These are phyloP conservation scores for Exophiala phaeomuriformis DNA, from an alignment of 2,329 filamentous ascomycete genomes.

Conservation along the genomic window DNA sequence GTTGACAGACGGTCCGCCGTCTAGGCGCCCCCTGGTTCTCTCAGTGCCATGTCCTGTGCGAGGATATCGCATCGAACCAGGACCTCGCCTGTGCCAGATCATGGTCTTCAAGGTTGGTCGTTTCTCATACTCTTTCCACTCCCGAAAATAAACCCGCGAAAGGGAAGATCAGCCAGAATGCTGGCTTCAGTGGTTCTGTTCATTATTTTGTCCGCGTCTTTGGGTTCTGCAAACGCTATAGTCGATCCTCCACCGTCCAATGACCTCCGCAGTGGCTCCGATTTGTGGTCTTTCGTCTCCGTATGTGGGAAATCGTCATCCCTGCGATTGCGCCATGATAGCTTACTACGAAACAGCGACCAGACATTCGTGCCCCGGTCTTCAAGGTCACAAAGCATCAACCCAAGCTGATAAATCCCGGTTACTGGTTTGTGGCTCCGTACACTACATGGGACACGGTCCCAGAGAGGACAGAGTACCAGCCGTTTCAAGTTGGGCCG, in stretches of 20 bases:
- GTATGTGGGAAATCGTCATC: background rate
- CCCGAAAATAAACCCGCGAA: too few relatives aligned
- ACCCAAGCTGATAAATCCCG: constrained; percentile 1
- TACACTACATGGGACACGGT: background rate
- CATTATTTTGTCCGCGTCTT: background rate
- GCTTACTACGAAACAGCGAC: background rate
- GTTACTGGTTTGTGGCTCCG: constrained; percentile 8
- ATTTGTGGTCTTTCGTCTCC: background rate
- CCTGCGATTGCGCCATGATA: background rate
- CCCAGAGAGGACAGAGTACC: background rate
- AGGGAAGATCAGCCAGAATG: background rate
- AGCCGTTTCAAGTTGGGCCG: constrained; percentile 5
- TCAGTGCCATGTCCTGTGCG: too few relatives aligned
- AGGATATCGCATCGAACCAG: too few relatives aligned
- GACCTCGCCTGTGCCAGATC: too few relatives aligned
- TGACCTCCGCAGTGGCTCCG: background rate
- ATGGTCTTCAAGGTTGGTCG: too few relatives aligned
- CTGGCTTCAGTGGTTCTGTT: background rate
- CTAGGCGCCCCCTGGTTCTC: too few relatives aligned
- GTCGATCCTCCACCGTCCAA: background rate
- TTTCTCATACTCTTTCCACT: too few relatives aligned
- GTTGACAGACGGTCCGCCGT: too few relatives aligned
- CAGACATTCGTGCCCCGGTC: constrained; percentile 5
- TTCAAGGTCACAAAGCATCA: background rate
- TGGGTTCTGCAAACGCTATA: background rate